Conservation (phyloP, 192 early-diverging fungal genomes). For the Coemansia sp. region DNA sequence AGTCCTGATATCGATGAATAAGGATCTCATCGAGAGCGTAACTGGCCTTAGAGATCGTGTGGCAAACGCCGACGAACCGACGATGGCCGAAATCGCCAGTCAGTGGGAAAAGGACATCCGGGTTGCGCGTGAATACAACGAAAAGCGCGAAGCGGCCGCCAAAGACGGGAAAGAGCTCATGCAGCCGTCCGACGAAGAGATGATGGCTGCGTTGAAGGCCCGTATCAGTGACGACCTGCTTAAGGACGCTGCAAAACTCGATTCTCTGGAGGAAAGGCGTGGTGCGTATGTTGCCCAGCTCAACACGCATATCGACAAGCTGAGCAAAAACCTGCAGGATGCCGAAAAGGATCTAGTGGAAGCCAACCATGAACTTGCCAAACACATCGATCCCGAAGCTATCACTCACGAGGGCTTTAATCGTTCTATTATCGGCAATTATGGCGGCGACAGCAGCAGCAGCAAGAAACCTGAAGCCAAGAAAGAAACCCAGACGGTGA, state of each 20-base stretch:
- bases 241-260: slow-evolving; percentile 22
- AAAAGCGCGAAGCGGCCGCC: slow-evolving; percentile 29
- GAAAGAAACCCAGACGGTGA: slow-evolving; percentile 55
- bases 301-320: slow-evolving; percentile 42
- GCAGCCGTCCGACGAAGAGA: slow-evolving; percentile 44
- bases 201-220: slow-evolving; percentile 54
- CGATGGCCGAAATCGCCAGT: slow-evolving; percentile 13
- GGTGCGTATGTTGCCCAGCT: slow-evolving; percentile 47
- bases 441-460: slow-evolving; percentile 19
- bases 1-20: slow-evolving; percentile 32
- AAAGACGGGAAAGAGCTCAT: slow-evolving; percentile 20
- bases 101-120: slow-evolving; percentile 35
- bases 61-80: slow-evolving; percentile 12
- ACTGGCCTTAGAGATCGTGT: slow-evolving; percentile 24
- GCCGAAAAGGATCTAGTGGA: slow-evolving; percentile 57
- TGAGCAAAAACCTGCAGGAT: slow-evolving; percentile 33
- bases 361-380: slow-evolving; percentile 61
- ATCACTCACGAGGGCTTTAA: slow-evolving; percentile 65
- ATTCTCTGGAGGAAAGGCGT: slow-evolving; percentile 28
- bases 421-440: slow-evolving; percentile 59
- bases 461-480: slow-evolving; percentile 28
- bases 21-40: slow-evolving; percentile 36
- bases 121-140: slow-evolving; percentile 50
- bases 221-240: slow-evolving; percentile 49
- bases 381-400: slow-evolving; percentile 70